Conservation (phyloP, 495 filamentous ascomycete genomes). For the Choiromyces venosus region DNA sequence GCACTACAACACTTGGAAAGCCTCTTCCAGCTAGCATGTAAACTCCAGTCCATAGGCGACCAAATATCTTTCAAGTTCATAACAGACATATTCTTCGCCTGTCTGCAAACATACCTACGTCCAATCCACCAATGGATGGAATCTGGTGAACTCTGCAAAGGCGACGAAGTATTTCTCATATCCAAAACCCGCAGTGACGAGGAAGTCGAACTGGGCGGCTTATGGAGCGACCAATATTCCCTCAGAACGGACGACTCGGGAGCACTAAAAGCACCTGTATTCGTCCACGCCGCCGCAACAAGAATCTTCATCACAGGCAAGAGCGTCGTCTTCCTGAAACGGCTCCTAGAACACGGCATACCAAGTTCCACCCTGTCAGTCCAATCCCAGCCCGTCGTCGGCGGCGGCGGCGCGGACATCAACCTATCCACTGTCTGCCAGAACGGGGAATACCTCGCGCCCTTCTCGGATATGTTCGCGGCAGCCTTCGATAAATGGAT, state of each 20-base stretch:
- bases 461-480: conserved; percentile 70
- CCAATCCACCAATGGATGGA: conserved; percentile 84
- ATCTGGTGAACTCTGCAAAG: conserved; percentile 59
- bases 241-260: conserved; percentile 55
- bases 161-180: conserved; percentile 71
- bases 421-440: conserved; percentile 55
- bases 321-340: conserved; percentile 72
- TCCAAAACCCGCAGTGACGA: conserved; percentile 47
- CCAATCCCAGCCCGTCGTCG: not conserved
- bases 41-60: conserved; percentile 64
- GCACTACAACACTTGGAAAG: conserved; percentile 59
- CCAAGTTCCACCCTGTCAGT: conserved; percentile 5
- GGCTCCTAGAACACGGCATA: conserved; percentile 50
- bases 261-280: conserved; percentile 61
- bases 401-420: conserved; percentile 45
- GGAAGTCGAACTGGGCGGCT: conserved; percentile 55
- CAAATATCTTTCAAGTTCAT: conserved; percentile 55
- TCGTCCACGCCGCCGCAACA: conserved; percentile 60
- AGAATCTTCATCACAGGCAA: conserved; percentile 84
- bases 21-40: conserved; percentile 63
- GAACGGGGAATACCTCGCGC: conserved; percentile 50
- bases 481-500: conserved; percentile 67
- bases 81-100: conserved; percentile 67
- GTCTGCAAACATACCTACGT: conserved; percentile 74
- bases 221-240: conserved; percentile 73